phyloP scores from a whole-genome alignment of 2,329 filamentous ascomycete species.

The Neoscytalidium dimidiatum region DNA sequence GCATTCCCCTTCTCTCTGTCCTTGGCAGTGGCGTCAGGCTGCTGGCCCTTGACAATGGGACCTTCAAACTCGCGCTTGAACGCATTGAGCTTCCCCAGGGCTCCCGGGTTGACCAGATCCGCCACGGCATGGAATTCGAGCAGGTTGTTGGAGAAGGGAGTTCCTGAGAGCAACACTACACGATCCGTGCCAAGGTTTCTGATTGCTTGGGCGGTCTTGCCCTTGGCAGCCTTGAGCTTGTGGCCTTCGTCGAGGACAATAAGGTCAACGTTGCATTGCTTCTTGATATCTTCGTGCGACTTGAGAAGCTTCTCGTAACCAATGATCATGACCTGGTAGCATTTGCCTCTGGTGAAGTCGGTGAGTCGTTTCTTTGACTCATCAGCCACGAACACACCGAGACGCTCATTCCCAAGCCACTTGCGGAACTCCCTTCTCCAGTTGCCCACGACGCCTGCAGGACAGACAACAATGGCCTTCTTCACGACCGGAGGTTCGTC shows the following conservation, averaged over 20 bases:
- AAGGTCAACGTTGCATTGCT: slow-evolving; percentile 66
- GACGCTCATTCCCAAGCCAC: slow-evolving; percentile 70
- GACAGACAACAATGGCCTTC: slow-evolving; percentile 73
- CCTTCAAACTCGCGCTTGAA: slow-evolving; percentile 67
- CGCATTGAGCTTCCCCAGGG: slow-evolving; percentile 61
- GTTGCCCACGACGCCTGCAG: slow-evolving; percentile 71
- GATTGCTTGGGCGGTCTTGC: slow-evolving; percentile 67
- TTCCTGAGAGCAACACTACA: slow-evolving; percentile 66
- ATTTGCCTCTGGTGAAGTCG: slow-evolving; percentile 68
- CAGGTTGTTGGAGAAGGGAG: slow-evolving; percentile 69
- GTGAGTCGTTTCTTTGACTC: slow-evolving; percentile 62
- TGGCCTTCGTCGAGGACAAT: slow-evolving; percentile 72
- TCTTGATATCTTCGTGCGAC: slow-evolving; percentile 66
- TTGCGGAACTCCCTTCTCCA: slow-evolving; percentile 74
- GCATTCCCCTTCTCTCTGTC: slow-evolving; percentile 66
- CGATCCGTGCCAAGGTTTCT: slow-evolving; percentile 63
- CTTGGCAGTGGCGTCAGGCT: slow-evolving; percentile 62
- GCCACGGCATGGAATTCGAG: slow-evolving; percentile 69
- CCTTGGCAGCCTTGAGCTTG: slow-evolving; percentile 67
- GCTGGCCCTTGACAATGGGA: slow-evolving; percentile 64
- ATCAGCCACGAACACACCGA: slow-evolving; percentile 67
- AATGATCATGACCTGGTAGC: slow-evolving; percentile 72
- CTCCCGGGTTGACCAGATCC: slow-evolving; percentile 68
- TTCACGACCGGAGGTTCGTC: slow-evolving; percentile 62
- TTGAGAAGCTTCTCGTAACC: slow-evolving; percentile 70